A percentile compares a stretch with the other conserved stretches of the same genome.
These are phyloP conservation scores for Rhodamnia rubescens DNA, from an alignment of 345 rosid species.

Conservation along the genomic window DNA sequence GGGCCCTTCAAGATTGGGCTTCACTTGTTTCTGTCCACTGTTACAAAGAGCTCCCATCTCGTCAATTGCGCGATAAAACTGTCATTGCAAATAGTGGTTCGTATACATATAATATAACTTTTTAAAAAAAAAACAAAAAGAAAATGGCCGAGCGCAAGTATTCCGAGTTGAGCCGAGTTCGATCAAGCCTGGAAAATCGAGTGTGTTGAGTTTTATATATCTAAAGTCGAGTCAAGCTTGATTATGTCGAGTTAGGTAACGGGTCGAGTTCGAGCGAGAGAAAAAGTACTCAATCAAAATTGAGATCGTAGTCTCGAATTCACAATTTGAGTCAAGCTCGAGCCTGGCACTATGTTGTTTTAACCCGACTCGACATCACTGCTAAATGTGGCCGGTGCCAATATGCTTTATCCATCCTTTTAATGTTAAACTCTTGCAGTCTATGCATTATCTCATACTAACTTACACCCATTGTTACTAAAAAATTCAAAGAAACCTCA, in stretches of 20 bases:
- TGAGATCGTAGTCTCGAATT: background rate
- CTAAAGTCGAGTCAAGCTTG: background rate
- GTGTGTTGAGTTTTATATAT: background rate
- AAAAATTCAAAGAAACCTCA: no score
- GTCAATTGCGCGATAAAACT: rapidly evolving
- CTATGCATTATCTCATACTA: no score
- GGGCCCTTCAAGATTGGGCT: background rate
- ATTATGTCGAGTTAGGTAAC: background rate
- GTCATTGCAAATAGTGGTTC: rapidly evolving
- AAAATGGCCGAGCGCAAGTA: background rate
- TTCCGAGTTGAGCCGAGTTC: background rate
- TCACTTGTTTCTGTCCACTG: background rate
- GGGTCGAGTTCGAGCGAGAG: background rate
- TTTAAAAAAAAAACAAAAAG: no score
- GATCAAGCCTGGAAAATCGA: background rate
- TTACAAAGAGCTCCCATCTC: background rate
- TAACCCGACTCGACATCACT: no score
- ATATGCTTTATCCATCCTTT: no score
- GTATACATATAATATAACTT: no score
- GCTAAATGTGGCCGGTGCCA: no score
- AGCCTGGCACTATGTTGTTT: no score
- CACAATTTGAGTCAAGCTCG: no score
- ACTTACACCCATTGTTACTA: no score
- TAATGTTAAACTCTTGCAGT: no score
- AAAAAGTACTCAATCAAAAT: background rate